Percentiles rank a stretch among this genome's conserved stretches.
Conservation (phyloP, 129 eudicot species). For the Tanacetum coccineum region DNA sequence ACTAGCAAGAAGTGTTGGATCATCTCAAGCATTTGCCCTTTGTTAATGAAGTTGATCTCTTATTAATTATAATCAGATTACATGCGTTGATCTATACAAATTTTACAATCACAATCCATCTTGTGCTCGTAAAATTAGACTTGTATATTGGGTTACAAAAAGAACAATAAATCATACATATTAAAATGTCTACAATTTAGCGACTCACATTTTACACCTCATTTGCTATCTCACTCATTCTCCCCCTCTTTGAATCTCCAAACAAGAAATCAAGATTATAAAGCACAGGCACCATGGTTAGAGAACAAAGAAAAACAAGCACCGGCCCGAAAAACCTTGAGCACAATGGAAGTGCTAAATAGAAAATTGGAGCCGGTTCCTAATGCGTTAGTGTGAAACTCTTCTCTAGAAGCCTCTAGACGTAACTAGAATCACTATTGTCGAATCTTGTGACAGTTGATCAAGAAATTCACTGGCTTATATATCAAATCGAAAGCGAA, state of each 20-base stretch:
- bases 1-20: too few relatives aligned
- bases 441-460: constrained; percentile 61
- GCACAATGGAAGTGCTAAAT: constrained; percentile 61
- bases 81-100: too few relatives aligned
- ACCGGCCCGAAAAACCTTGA: constrained; percentile 95
- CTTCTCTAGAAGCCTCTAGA: constrained; percentile 63
- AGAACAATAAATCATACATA: background rate
- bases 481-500: constrained; percentile 74
- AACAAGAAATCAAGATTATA: constrained; percentile 73
- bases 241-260: constrained; percentile 23
- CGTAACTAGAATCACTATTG: constrained; percentile 43
- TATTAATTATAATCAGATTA: too few relatives aligned
- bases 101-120: background rate
- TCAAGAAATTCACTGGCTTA: constrained; percentile 81
- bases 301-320: constrained; percentile 58
- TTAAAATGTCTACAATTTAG: background rate
- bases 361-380: constrained; percentile 79
- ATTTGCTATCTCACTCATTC: constrained; percentile 22
- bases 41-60: too few relatives aligned
- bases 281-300: constrained; percentile 56
- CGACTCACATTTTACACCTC: constrained; percentile 14
- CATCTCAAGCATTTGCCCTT: too few relatives aligned
- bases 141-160: background rate
- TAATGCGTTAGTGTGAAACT: constrained; percentile 52
- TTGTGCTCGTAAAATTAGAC: background rate